Base-by-base conservation (phyloP, 352 stramenopile genomes). In the Pythium periplocum region DNA sequence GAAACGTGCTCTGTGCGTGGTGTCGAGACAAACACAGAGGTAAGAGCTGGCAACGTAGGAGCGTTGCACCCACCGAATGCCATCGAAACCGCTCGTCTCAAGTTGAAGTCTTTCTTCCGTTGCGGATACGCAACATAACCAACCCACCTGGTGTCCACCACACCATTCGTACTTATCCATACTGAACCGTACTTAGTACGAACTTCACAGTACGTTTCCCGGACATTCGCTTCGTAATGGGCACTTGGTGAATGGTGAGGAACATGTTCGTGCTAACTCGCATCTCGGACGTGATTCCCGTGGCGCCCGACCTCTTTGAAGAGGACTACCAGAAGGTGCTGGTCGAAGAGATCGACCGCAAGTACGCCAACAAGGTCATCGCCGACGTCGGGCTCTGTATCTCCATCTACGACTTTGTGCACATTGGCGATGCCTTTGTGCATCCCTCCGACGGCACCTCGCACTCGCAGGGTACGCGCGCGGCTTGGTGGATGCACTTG, bases 361-460 rank as follows among this genome's bases (percentile, higher is more conserved):
- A 96, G 69, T 96, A 94, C 56, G 83, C 83, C 34, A 96, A 96
- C 74, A 96, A 96, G 54, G 83, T 96, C 10, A 76, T 96, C 36
- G 74, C 84, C 3, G 84, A 93, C 61, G 85, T 94, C 45, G 86
- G 86, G 34, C 80, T 96, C 46, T 96, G 86, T 57, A 75, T 96
- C 45, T 89, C 83, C 40, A 80, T 94, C 59, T 93, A 93, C 69
- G 86, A 96, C 67, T 93, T 96, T 50, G 85, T 96, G 50, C 73
- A 84, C 59, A 90, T 92, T 37, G 85, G 86, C 48, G 84, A 93
- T 55, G 79, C 85, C 6, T 90, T 91, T 55, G 71, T 94, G 49
- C 79, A 94, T 50, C 86, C 86, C 37, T 77, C 83, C 39, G 86
- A 96, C 49, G 86, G 86, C 62, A 91, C 81, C 6, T 91, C 83